A percentile compares a stretch with the other conserved stretches of the same genome.
Evolutionary conservation across 306 rosid genomes (phyloP).

Genomic region (Vigna mungo): DNA sequence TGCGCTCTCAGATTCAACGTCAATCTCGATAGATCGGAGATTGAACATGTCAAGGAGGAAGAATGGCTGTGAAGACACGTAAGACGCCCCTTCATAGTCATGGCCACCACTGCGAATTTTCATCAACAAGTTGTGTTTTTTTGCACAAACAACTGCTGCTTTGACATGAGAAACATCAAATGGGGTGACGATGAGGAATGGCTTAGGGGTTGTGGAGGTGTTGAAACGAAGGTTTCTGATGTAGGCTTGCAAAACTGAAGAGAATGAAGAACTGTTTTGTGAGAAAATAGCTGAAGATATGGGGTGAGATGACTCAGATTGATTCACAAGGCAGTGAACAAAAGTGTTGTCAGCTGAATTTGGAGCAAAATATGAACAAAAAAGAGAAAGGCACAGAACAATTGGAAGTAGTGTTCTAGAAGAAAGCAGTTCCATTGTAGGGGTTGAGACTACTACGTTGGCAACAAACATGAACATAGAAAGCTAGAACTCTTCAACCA

Average conservation of each 20-base stretch:
- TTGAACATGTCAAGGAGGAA: conserved; percentile 68
- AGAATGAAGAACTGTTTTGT: conserved; percentile 44
- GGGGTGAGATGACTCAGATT: conserved; percentile 46
- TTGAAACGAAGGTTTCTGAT: conserved; percentile 72
- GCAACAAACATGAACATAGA: background rate
- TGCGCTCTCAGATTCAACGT: conserved; percentile 44
- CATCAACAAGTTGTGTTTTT: conserved; percentile 52
- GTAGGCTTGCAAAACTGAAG: conserved; percentile 60
- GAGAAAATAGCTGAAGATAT: conserved; percentile 54
- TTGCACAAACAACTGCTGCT: conserved; percentile 54
- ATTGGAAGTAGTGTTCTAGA: conserved; percentile 14
- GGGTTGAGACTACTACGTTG: background rate
- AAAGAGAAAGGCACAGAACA: conserved; percentile 24
- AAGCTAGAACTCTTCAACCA: background rate
- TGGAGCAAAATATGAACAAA: background rate
- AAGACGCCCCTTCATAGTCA: conserved; percentile 67
- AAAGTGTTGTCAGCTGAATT: conserved; percentile 37
- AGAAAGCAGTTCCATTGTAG: conserved; percentile 7
- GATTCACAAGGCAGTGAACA: conserved; percentile 51
- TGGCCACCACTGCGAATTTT: conserved; percentile 69
- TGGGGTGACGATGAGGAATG: conserved; percentile 59
- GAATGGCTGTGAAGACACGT: conserved; percentile 54
- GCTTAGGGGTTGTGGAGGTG: conserved; percentile 58
- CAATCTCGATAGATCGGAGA: conserved; percentile 52
- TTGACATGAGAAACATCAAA: conserved; percentile 56